phyloP scores from a whole-genome alignment of 2,329 filamentous ascomycete genomes.

The Ceratocystis lukuohia region DNA sequence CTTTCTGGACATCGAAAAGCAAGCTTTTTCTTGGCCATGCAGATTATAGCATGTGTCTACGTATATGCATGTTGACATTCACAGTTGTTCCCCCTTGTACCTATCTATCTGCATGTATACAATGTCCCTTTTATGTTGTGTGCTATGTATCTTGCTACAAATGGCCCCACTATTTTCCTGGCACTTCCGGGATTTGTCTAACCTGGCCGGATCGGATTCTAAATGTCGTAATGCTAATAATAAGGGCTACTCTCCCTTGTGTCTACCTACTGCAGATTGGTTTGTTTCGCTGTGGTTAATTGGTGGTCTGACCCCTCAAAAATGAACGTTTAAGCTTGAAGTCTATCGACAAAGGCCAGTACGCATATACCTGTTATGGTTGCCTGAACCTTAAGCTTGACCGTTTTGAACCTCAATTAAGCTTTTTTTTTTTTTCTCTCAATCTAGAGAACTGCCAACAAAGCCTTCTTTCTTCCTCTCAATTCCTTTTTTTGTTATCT shows the following conservation, averaged over 20 bases:
- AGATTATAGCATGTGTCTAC: too few relatives aligned
- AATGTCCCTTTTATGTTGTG: too few relatives aligned
- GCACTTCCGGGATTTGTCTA: not conserved
- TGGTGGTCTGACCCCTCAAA: not conserved
- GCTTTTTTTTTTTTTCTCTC: constrained; percentile 3
- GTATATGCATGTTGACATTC: too few relatives aligned
- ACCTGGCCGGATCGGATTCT: not conserved
- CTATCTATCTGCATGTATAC: too few relatives aligned
- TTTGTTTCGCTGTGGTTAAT: not conserved
- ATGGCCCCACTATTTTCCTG: not conserved
- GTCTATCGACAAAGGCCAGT: too few relatives aligned
- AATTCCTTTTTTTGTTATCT: not conserved
- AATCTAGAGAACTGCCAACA: not conserved
- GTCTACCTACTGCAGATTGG: not conserved
- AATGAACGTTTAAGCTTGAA: constrained; percentile 3
- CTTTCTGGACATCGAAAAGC: too few relatives aligned
- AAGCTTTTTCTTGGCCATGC: too few relatives aligned
- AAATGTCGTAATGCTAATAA: not conserved
- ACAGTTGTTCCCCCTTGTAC: too few relatives aligned
- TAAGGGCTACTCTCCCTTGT: not conserved
- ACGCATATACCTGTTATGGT: not conserved
- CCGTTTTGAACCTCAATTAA: not conserved
- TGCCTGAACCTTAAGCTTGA: not conserved
- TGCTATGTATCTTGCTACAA: not conserved
- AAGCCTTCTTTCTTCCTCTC: not conserved